phyloP scores from a whole-genome alignment of 805 yeast genomes.

The Sugiyamaella americana region DNA sequence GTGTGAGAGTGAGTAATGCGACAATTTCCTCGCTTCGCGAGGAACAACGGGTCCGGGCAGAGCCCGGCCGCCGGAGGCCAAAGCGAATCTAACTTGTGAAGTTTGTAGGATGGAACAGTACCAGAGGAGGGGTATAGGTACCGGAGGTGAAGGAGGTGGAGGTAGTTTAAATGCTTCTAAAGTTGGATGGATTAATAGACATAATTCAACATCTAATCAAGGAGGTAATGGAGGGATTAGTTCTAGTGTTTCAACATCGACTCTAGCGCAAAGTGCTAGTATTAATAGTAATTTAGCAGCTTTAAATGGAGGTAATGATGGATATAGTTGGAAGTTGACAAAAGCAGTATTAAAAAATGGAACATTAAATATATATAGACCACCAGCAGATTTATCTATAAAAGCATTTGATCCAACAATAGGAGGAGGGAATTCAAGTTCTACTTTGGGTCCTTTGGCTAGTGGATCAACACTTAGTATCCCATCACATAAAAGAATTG shows the following conservation, averaged over 20 bases:
- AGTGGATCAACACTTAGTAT: too few relatives aligned
- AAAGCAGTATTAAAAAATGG: slow-evolving; percentile 71
- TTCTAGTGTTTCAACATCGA: slow-evolving; percentile 7
- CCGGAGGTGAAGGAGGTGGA: neutral
- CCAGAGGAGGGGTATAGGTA: too few relatives aligned
- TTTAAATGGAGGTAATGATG: neutral
- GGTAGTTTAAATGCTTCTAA: slow-evolving; percentile 26
- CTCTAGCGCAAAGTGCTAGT: slow-evolving; percentile 1
- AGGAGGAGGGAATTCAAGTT: neutral
- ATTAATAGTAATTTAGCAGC: neutral
- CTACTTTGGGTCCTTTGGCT: too few relatives aligned
- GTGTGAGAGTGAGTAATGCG: too few relatives aligned
- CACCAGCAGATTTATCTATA: slow-evolving; percentile 44
- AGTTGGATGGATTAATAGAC: slow-evolving; percentile 56
- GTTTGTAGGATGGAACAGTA: too few relatives aligned
- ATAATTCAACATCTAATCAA: slow-evolving; percentile 3
- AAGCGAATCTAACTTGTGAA: too few relatives aligned
- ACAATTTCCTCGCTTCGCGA: too few relatives aligned
- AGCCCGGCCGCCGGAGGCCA: too few relatives aligned
- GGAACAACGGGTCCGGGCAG: too few relatives aligned
- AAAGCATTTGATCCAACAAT: slow-evolving; percentile 29
- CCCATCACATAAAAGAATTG: slow-evolving; percentile 15
- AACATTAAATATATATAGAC: slow-evolving; percentile 53
- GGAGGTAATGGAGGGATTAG: slow-evolving; percentile 2
- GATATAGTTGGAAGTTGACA: slow-evolving; percentile 38